phyloP scores from a whole-genome alignment of 2,329 filamentous ascomycete genomes.

The Aurifilum marmelostoma region DNA sequence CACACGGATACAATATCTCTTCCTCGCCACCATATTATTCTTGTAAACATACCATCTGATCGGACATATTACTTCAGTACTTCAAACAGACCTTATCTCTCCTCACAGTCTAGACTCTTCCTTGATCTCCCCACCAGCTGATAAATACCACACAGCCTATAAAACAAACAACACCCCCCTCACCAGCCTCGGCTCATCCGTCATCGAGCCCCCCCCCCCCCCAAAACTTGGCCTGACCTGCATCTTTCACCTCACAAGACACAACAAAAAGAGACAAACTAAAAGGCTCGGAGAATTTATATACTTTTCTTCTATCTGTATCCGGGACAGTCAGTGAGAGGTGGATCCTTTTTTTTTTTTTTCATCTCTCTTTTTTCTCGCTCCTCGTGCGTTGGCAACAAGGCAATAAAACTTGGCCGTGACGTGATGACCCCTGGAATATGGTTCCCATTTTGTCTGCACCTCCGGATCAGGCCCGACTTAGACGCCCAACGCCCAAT shows the following conservation, averaged over 20 bases:
- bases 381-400: background rate
- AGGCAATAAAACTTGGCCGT: slow-evolving; percentile 3
- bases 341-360: background rate
- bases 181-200: background rate
- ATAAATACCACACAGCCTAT: too few species aligned
- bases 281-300: too few species aligned
- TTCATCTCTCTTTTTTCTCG: too few species aligned
- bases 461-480: background rate
- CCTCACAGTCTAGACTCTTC: too few species aligned
- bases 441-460: background rate
- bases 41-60: too few species aligned
- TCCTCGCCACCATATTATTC: too few species aligned
- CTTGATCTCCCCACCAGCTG: too few species aligned
- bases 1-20: too few species aligned
- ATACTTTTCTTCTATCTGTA: background rate
- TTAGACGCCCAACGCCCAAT: background rate
- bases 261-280: background rate
- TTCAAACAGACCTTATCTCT: too few species aligned
- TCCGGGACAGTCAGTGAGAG: background rate
- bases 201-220: background rate
- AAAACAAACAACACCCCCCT: too few species aligned
- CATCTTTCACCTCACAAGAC: background rate
- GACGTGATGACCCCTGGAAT: slow-evolving; percentile 2
- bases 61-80: too few species aligned
- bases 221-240: background rate